Base-by-base conservation (phyloP, 305 asterid genomes). In the Euphrasia arctica region DNA sequence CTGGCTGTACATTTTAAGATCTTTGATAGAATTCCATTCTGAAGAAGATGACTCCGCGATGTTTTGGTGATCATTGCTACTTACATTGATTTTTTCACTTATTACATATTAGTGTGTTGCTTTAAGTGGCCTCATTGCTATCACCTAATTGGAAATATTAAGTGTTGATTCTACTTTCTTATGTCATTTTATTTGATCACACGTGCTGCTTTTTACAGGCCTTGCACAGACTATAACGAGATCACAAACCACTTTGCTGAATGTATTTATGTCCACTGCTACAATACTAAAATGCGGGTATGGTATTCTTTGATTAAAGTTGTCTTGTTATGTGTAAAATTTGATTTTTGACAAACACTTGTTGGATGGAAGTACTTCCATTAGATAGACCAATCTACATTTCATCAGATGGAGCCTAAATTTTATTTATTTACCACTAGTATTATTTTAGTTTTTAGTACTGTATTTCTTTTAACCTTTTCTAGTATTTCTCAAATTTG, bases 201-300 rank as follows among this genome's bases (percentile, higher is more conserved):
- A 51, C 39, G 41, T 64, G 63, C 64, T 71, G 59, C 75, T 70
- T 48, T 59, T 67, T 66, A 67, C 87, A 91, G 96, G 91, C 87
- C 85, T 50, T 67, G 89, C 78, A 77, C 78, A 18, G 95, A 92
- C 70, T 79, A 79, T 73, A 82, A 89, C 71, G 97, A 89, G 89
- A 79, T 89, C 64, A 75, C 98, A 34, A 63, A 80, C 72, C 96
- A 89, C 78, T 86, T 91, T 82, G 88, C 87, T 54, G 89, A 91
- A 9, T 84, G 91, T 54, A 85, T 91, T 41, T 85, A 82, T 65
- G 98, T 81, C 63, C 96, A 86, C 77, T 78, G 79, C 81, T 75
- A 79, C 89, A 89, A 89, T 70, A 84, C 93, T 58, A 83, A 72
- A 74, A 51, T 76, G 63, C 81, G 72, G 93, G 96, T 88, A 91